phyloP scores from a whole-genome alignment of 352 stramenopile species.

The Phytophthora uliginosa region DNA sequence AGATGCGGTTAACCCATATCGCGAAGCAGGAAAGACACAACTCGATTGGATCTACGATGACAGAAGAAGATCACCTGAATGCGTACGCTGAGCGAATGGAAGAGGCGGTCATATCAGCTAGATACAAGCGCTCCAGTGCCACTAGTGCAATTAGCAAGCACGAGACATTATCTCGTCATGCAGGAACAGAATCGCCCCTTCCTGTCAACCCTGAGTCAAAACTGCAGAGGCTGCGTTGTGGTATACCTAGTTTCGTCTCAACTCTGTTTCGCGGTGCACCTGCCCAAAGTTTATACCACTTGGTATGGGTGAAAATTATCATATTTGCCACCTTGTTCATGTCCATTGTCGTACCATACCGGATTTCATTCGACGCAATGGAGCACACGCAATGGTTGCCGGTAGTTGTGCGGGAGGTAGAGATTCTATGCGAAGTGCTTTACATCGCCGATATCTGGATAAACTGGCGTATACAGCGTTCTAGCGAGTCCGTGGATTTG shows the following conservation, averaged over 20 bases:
- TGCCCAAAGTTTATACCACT: constrained; percentile 58
- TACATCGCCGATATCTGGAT: constrained; percentile 73
- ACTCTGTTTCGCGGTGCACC: constrained; percentile 39
- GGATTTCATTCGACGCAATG: constrained; percentile 59
- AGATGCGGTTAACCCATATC: constrained; percentile 57
- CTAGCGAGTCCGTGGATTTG: constrained; percentile 58
- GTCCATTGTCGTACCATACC: constrained; percentile 61
- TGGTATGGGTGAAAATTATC: constrained; percentile 60
- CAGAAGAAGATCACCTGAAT: constrained; percentile 49
- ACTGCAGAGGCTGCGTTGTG: background rate
- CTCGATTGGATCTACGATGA: constrained; percentile 38
- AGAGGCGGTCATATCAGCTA: constrained; percentile 44
- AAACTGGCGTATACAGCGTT: constrained; percentile 53
- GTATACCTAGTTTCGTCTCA: constrained; percentile 18
- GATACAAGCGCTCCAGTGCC: constrained; percentile 43
- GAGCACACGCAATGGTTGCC: constrained; percentile 36
- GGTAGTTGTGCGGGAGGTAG: constrained; percentile 38
- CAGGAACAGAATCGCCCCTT: background rate
- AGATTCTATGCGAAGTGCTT: constrained; percentile 57
- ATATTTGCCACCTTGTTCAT: constrained; percentile 51
- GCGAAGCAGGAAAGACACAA: constrained; percentile 53
- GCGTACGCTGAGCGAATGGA: constrained; percentile 46
- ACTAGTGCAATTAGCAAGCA: constrained; percentile 31
- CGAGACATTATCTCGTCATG: constrained; percentile 18
- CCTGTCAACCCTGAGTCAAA: background rate